Evolutionary conservation across 257 asterid genomes (phyloP).

Genomic region (Solanum chilense): DNA sequence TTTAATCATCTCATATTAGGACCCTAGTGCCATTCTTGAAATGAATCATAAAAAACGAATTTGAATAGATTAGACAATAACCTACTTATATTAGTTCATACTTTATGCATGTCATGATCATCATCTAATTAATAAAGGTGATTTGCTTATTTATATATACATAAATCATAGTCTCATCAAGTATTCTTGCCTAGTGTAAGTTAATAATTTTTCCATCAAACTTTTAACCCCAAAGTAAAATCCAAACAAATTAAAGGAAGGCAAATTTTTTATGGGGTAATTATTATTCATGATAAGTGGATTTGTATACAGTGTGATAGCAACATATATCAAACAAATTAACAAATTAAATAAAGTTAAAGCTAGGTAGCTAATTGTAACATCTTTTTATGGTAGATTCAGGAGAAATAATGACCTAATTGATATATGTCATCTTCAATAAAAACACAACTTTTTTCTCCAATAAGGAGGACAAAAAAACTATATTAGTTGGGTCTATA

Average conservation of each 20-base stretch:
- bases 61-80: neutral
- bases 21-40: neutral
- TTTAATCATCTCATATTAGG: neutral
- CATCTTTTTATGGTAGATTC: neutral
- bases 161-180: neutral
- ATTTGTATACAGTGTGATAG: neutral
- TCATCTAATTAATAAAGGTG: neutral
- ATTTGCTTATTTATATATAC: neutral
- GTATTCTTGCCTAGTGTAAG: neutral
- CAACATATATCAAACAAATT: neutral
- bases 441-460: neutral
- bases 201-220: neutral
- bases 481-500: neutral
- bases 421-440: neutral
- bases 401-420: slow-evolving; percentile 14
- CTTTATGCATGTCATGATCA: neutral
- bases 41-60: neutral
- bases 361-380: neutral
- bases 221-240: neutral
- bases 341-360: neutral
- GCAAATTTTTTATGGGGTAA: neutral
- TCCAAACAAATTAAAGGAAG: neutral
- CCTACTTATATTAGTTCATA: slow-evolving; percentile 7
- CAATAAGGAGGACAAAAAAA: neutral
- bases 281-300: neutral